Conservation (phyloP, 2,329 filamentous ascomycete species). For the Chalaropsis thielavioides region DNA sequence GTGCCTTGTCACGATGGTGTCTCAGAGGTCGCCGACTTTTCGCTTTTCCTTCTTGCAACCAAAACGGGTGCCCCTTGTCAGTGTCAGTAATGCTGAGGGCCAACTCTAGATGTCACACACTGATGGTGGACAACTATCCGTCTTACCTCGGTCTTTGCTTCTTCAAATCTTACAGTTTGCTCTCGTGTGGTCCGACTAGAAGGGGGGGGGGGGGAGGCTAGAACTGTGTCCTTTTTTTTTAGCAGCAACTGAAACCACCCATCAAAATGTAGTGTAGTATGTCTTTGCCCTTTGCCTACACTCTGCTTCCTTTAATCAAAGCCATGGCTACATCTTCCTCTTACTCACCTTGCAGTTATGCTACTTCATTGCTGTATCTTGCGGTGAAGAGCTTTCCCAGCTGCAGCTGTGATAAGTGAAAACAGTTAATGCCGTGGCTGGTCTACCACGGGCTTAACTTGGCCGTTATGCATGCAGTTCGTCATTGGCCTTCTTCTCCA, state of each 20-base stretch:
- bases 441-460: background rate
- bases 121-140: background rate
- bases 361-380: background rate
- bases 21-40: background rate
- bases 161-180: too few relatives aligned
- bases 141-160: background rate
- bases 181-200: background rate
- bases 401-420: background rate
- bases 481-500: background rate
- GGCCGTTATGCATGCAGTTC: background rate
- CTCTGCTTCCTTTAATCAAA: too few relatives aligned
- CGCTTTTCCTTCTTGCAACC: background rate
- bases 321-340: too few relatives aligned
- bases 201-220: background rate
- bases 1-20: background rate
- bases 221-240: background rate
- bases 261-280: background rate
- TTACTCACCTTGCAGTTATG: too few relatives aligned
- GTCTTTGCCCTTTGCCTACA: too few relatives aligned
- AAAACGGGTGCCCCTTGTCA: background rate
- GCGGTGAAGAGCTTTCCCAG: background rate
- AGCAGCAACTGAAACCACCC: background rate
- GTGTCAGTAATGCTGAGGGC: background rate
- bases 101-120: background rate
- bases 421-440: background rate